Evolutionary conservation across 2,329 filamentous ascomycete species (phyloP).

Genomic region (Microdochium nivale): DNA sequence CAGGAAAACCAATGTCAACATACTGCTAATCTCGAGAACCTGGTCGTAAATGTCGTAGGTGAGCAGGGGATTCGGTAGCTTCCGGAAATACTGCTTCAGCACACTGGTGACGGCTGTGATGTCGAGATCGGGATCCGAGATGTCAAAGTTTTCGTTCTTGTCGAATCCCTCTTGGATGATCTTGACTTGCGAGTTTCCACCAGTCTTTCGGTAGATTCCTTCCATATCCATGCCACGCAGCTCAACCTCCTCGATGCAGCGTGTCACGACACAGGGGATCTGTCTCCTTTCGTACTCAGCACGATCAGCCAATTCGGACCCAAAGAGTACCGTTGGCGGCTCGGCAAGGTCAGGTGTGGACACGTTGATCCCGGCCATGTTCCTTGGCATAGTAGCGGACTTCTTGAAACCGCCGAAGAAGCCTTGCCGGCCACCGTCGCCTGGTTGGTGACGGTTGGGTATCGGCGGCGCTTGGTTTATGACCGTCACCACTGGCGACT

Average conservation of each 20-base stretch:
- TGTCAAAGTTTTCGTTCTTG: slow-evolving; percentile 75
- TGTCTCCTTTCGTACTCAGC: slow-evolving; percentile 82
- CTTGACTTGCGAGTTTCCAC: slow-evolving; percentile 85
- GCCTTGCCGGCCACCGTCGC: slow-evolving; percentile 40
- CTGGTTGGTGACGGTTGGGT: slow-evolving; percentile 13
- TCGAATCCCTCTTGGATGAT: slow-evolving; percentile 88
- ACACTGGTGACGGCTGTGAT: slow-evolving; percentile 95
- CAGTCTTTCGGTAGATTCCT: slow-evolving; percentile 96
- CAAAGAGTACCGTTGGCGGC: slow-evolving; percentile 61
- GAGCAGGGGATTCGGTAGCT: slow-evolving; percentile 79
- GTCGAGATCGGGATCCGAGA: slow-evolving; percentile 86
- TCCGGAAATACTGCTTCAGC: slow-evolving; percentile 95
- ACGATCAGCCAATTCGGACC: slow-evolving; percentile 78
- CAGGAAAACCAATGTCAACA: slow-evolving; percentile 21
- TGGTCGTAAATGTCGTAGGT: slow-evolving; percentile 90
- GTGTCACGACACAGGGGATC: slow-evolving; percentile 82
- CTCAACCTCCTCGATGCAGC: slow-evolving; percentile 96
- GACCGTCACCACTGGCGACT: slow-evolving; percentile 29
- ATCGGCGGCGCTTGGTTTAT: slow-evolving; percentile 19
- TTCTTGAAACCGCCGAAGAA: slow-evolving; percentile 59
- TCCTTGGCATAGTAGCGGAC: slow-evolving; percentile 43
- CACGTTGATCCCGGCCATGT: slow-evolving; percentile 33
- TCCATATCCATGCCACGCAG: slow-evolving; percentile 93
- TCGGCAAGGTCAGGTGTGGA: slow-evolving; percentile 33
- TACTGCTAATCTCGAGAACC: slow-evolving; percentile 72